A percentile compares a stretch with the other conserved stretches of the same genome.
phyloP scores from a whole-genome alignment of 2,329 filamentous ascomycete genomes.

The Aspergillus terreus region DNA sequence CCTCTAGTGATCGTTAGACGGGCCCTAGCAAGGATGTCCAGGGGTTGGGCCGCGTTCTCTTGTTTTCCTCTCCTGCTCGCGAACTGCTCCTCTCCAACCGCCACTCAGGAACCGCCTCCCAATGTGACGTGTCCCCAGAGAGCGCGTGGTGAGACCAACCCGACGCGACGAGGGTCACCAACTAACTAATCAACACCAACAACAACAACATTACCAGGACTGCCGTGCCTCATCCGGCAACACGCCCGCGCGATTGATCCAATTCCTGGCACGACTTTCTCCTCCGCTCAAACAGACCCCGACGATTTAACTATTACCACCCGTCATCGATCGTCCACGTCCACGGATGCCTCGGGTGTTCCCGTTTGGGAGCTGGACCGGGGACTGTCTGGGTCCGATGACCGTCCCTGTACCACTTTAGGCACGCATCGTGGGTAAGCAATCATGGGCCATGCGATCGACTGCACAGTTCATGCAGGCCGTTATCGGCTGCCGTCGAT shows the following conservation, averaged over 20 bases:
- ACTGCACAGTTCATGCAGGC: conserved; percentile 17
- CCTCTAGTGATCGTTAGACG: conserved; percentile 22
- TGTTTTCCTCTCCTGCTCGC: not conserved
- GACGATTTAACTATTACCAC: too few species aligned
- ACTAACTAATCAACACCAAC: not conserved
- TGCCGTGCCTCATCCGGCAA: not conserved
- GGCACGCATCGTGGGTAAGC: not conserved
- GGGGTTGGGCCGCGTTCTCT: conserved; percentile 18
- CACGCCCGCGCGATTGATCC: too few species aligned
- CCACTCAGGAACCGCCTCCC: not conserved
- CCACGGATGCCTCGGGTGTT: not conserved
- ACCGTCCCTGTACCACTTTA: conserved; percentile 3
- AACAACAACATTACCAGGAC: not conserved
- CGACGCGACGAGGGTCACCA: not conserved
- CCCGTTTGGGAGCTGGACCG: not conserved
- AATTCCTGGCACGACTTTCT: not conserved
- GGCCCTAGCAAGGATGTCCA: conserved; percentile 16
- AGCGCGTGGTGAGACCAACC: not conserved
- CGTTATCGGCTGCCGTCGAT: conserved; percentile 14
- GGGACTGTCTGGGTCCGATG: not conserved
- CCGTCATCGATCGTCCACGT: not conserved
- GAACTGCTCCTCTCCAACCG: not conserved
- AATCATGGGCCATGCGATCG: not conserved
- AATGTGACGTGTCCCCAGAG: conserved; percentile 1
- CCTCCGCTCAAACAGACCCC: not conserved